A percentile compares a stretch with the other conserved stretches of the same genome.
Conservation (phyloP, 139 green algal species). For the Closterium sp. region DNA sequence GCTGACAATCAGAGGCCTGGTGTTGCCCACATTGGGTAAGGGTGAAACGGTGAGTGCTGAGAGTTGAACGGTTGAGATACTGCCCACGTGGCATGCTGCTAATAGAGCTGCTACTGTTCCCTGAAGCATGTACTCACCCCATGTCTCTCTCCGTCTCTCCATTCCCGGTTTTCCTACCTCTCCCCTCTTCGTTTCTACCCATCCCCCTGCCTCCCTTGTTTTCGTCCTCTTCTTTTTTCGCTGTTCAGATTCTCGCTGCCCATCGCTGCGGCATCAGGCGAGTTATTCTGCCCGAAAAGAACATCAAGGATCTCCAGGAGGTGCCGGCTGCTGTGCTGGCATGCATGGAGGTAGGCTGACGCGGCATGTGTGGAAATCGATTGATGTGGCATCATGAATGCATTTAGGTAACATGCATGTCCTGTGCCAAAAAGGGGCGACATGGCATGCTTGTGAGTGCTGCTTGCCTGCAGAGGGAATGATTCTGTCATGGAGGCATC, state of each 20-base stretch:
- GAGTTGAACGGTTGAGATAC: too few species aligned
- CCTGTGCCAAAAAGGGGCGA: not conserved
- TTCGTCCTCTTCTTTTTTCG: not conserved
- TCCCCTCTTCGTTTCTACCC: not conserved
- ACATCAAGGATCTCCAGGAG: conserved; percentile 51
- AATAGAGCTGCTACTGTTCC: not conserved
- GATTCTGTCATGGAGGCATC: not conserved
- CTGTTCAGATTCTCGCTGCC: conserved; percentile 45
- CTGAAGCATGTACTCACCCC: not conserved
- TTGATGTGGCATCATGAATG: not conserved
- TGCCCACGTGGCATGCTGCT: too few species aligned
- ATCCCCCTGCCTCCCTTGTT: not conserved
- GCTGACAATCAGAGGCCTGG: conserved; percentile 64
- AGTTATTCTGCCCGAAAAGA: conserved; percentile 45
- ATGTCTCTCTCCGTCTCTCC: not conserved
- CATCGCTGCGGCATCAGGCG: conserved; percentile 55
- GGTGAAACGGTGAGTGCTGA: not conserved
- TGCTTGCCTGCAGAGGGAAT: not conserved
- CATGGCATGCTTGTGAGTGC: not conserved
- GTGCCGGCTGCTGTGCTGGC: conserved; percentile 34
- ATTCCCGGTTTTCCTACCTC: not conserved
- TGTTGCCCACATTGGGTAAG: conserved; percentile 53
- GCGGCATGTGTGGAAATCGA: not conserved
- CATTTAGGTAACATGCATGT: not conserved
- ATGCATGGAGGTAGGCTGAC: conserved; percentile 33